A percentile compares a stretch with the other conserved stretches of the same genome.
Conservation (phyloP, 179 eudicot species). For the Silene vulgaris region DNA sequence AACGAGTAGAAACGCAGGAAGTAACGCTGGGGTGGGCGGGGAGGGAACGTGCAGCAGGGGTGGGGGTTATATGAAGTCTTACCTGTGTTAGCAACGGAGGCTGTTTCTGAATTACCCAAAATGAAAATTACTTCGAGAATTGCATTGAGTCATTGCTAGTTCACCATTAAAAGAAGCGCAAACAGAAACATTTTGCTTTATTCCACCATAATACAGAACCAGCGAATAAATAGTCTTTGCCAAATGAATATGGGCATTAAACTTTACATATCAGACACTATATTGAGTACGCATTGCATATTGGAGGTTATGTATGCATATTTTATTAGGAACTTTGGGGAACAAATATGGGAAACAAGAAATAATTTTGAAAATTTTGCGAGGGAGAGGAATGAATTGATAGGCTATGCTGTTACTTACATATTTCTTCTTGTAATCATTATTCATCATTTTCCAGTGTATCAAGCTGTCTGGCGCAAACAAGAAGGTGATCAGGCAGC, state of each 20-base stretch:
- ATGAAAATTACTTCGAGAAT: too few species aligned
- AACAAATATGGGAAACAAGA: background rate
- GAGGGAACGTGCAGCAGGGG: too few species aligned
- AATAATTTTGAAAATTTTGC: background rate
- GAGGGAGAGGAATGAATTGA: background rate
- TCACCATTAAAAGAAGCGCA: too few species aligned
- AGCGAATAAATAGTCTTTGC: too few species aligned
- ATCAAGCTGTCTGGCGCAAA: background rate
- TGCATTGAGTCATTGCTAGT: too few species aligned
- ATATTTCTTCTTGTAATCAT: background rate
- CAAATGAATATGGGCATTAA: too few species aligned
- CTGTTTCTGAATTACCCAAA: too few species aligned
- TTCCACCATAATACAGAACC: background rate
- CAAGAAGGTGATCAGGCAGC: background rate
- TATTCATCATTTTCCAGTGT: constrained; percentile 7
- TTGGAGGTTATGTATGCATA: background rate
- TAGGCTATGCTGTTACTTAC: background rate
- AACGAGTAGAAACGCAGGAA: too few species aligned
- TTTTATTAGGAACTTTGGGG: background rate
- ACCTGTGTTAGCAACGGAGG: too few species aligned
- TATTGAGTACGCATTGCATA: background rate
- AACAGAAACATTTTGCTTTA: too few species aligned
- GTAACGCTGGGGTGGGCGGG: too few species aligned
- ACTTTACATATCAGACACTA: background rate
- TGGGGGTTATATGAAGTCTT: too few species aligned